These are phyloP conservation scores for Monarda citriodora DNA, from an alignment of 305 asterid genomes.

Conservation along the genomic window DNA sequence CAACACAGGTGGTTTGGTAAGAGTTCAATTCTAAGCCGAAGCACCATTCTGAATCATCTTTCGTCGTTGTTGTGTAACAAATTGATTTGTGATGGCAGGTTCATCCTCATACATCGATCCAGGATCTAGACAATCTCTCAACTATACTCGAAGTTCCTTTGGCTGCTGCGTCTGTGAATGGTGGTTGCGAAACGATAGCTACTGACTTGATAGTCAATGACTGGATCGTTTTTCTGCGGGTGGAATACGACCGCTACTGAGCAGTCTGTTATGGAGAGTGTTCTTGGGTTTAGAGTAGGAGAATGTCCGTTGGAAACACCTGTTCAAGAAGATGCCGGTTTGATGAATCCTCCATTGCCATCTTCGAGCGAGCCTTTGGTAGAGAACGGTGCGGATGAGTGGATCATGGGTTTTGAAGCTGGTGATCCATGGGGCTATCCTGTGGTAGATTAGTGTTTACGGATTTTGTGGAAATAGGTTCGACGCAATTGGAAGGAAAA, in stretches of 20 bases:
- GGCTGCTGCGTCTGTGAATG: slow-evolving; percentile 90
- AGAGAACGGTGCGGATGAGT: slow-evolving; percentile 28
- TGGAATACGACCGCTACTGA: too few relatives aligned
- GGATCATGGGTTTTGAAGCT: slow-evolving; percentile 36
- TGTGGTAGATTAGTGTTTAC: slow-evolving; percentile 31
- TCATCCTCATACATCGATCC: slow-evolving; percentile 89
- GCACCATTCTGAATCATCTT: not conserved
- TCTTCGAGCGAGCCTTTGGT: slow-evolving; percentile 23
- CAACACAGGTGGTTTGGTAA: slow-evolving; percentile 94
- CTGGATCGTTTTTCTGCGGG: slow-evolving; percentile 45
- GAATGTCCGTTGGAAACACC: too few relatives aligned
- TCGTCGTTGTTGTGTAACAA: not conserved
- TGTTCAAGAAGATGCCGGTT: slow-evolving; percentile 24
- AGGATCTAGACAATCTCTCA: slow-evolving; percentile 85
- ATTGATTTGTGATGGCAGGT: slow-evolving; percentile 41
- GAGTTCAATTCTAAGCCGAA: slow-evolving; percentile 15
- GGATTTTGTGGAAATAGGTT: slow-evolving; percentile 51
- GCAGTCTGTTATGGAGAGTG: too few relatives aligned
- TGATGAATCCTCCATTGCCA: slow-evolving; percentile 20
- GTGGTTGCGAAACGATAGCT: slow-evolving; percentile 85
- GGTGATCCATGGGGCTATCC: slow-evolving; percentile 34
- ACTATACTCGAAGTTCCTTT: slow-evolving; percentile 89
- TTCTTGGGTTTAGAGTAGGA: too few relatives aligned
- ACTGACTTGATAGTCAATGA: slow-evolving; percentile 85
- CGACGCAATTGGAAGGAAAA: slow-evolving; percentile 34